Evolutionary conservation across 108 stramenopile genomes (phyloP), one percentile per base, ranked within the genome.

Genomic region (Mediolabrus comicus): DNA sequence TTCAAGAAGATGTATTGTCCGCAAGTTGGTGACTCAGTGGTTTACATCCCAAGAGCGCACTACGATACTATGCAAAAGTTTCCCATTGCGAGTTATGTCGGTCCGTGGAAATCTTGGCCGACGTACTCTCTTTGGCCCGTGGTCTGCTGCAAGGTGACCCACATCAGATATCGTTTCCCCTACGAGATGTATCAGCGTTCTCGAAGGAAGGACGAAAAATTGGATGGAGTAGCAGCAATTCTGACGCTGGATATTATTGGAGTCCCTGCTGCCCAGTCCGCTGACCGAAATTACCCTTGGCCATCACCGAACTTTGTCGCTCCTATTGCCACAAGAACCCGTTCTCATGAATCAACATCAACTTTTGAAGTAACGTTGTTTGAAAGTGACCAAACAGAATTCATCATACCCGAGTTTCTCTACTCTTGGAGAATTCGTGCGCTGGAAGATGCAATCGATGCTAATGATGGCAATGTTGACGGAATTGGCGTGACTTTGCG

Each of bases 11-110:
- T 53, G 16, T 92, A 90, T 59, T 71, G 79, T 6, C 93, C 93
- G 6, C 95, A 95, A 65, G 86, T 90, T 55, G 95, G 95, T 33
- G 95, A 95, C 59, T 86, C 87, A 8, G 82, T 95, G 17, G 88
- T 95, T 34, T 95, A 95, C 70, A 86, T 95, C 43, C 92, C 95
- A 24, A 75, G 86, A 55, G 90, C 88, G 13, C 95, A 95, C 61
- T 69, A 78, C 32, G 87, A 92, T 39, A 87, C 79, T 5, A 53
- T 95, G 22, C 69, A 69, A 26, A 70, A 67, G 41, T 95, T 77
- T 74, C 87, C 87, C 8, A 78, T 82, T 29, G 51, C 80, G 25
- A 76, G 66, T 26, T 75, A 75, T 10, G 27, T 58, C 2, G 75
- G 72, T 27, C 93, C 93, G n/a, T 95, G 90, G 90, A 91, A 89